phyloP scores from a whole-genome alignment of 306 rosid species.

The Trifolium subterraneum region DNA sequence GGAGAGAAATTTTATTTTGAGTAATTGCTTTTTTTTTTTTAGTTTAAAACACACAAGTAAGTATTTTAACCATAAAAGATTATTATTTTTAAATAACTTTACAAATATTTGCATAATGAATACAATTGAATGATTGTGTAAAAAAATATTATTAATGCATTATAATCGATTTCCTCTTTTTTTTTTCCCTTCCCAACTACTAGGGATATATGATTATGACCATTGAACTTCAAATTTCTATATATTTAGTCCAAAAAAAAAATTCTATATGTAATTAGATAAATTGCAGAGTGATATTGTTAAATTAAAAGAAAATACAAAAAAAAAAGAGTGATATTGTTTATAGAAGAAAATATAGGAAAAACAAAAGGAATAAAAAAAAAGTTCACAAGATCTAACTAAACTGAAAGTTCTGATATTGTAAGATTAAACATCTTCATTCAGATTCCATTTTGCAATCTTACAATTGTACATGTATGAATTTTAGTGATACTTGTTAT shows the following conservation, averaged over 20 bases:
- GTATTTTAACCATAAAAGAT: too few relatives aligned
- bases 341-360: neutral
- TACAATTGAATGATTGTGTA: neutral
- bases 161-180: neutral
- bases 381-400: too few relatives aligned
- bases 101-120: neutral
- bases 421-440: too few relatives aligned
- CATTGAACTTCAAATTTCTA: constrained; percentile 13
- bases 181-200: neutral
- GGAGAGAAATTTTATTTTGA: neutral
- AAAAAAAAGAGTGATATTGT: too few relatives aligned
- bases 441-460: too few relatives aligned
- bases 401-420: too few relatives aligned
- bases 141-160: neutral
- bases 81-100: too few relatives aligned
- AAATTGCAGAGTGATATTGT: neutral
- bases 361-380: neutral
- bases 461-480: too few relatives aligned
- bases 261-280: neutral
- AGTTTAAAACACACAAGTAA: neutral
- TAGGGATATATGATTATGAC: constrained; percentile 42
- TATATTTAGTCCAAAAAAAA: too few relatives aligned
- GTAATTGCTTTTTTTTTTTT: too few relatives aligned
- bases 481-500: too few relatives aligned
- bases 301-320: neutral